Percentiles rank a stretch among this genome's conserved stretches.
These are phyloP conservation scores for Persicaria maculosa DNA, from an alignment of 148 eudicot species.

Conservation along the genomic window DNA sequence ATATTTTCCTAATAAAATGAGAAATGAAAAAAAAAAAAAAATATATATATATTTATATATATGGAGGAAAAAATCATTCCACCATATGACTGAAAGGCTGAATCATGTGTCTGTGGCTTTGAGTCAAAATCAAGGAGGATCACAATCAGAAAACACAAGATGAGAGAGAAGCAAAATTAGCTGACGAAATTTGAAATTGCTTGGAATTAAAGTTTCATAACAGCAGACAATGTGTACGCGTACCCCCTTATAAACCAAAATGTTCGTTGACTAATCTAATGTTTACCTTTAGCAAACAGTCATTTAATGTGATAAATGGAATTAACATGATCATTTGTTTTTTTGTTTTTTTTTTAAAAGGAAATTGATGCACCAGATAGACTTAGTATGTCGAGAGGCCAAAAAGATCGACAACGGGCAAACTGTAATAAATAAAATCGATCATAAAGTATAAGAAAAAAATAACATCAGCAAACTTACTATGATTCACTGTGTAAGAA, in stretches of 20 bases:
- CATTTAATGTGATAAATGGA: not conserved
- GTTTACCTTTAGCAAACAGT: not conserved
- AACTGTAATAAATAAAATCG: too few relatives aligned
- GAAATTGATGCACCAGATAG: too few relatives aligned
- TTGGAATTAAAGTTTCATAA: constrained; percentile 3
- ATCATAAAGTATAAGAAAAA: too few relatives aligned
- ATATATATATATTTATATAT: too few relatives aligned
- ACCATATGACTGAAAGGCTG: constrained; percentile 9
- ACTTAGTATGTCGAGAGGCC: too few relatives aligned
- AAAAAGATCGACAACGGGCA: too few relatives aligned
- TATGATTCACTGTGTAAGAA: not conserved
- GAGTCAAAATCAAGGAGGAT: constrained; percentile 11
- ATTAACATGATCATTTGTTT: not conserved
- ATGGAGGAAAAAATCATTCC: not conserved
- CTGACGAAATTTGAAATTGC: constrained; percentile 7
- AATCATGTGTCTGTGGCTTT: not conserved
- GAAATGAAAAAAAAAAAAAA: not conserved
- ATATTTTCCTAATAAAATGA: too few relatives aligned
- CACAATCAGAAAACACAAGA: constrained; percentile 9
- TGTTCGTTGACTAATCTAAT: not conserved
- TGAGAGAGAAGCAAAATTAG: not conserved
- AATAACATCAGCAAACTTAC: too few relatives aligned
- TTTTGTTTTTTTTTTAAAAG: too few relatives aligned
- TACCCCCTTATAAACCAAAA: not conserved
- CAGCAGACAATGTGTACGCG: not conserved